A percentile compares a stretch with the other conserved stretches of the same genome.
These are phyloP conservation scores for Solanum clarkiae DNA, from an alignment of 257 asterid genomes.

Conservation along the genomic window DNA sequence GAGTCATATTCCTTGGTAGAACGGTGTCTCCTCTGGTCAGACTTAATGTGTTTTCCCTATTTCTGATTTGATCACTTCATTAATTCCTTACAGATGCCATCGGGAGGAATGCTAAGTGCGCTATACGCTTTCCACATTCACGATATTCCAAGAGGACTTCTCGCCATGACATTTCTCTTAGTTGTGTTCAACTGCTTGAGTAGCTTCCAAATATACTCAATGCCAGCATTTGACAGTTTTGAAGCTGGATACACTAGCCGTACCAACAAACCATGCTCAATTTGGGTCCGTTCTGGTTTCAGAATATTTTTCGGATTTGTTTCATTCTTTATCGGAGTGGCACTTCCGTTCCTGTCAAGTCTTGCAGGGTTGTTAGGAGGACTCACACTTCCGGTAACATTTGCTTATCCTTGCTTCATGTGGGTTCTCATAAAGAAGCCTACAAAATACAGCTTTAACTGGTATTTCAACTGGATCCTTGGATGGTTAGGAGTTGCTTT, in stretches of 20 bases:
- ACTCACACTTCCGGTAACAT: conserved; percentile 93
- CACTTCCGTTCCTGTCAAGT: conserved; percentile 90
- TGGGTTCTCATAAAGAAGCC: conserved; percentile 90
- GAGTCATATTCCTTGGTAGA: neutral
- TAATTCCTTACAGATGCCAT: conserved; percentile 60
- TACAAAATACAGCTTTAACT: conserved; percentile 58
- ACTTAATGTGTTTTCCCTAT: neutral
- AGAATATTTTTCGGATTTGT: conserved; percentile 76
- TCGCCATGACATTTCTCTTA: conserved; percentile 71
- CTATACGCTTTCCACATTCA: conserved; percentile 65
- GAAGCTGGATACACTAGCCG: conserved; percentile 91
- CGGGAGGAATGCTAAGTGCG: conserved; percentile 80
- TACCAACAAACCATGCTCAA: conserved; percentile 82
- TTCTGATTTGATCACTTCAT: neutral
- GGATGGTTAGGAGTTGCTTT: conserved; percentile 93
- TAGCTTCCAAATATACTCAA: conserved; percentile 95
- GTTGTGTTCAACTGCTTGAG: conserved; percentile 98
- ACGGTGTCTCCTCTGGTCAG: neutral
- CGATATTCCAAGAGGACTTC: conserved; percentile 74
- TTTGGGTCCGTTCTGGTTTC: conserved; percentile 96
- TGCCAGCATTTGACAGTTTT: conserved; percentile 96
- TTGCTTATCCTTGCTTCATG: conserved; percentile 99
- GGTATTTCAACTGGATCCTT: conserved; percentile 79
- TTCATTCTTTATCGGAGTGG: conserved; percentile 80
- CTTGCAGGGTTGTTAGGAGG: conserved; percentile 93